These are phyloP conservation scores for Solanum hybrid DNA, from an alignment of 305 asterid species.

Conservation along the genomic window DNA sequence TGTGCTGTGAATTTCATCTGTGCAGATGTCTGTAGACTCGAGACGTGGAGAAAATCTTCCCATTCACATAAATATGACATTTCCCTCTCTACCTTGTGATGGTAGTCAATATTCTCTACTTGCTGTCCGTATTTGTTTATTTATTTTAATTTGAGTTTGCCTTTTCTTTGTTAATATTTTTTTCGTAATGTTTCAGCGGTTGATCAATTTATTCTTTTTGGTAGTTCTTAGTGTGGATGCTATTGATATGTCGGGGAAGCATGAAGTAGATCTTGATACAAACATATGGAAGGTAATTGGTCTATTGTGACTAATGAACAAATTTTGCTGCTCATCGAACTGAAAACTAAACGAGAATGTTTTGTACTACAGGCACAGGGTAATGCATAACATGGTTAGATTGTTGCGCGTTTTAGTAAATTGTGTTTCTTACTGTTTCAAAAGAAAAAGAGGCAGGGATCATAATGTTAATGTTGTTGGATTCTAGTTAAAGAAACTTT, in stretches of 20 bases:
- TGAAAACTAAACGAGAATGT: not conserved
- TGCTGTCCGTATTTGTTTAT: not conserved
- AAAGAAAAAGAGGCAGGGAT: not conserved
- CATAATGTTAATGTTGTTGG: not conserved
- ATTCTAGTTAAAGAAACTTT: not conserved
- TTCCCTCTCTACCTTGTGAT: constrained; percentile 96
- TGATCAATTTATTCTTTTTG: constrained; percentile 12
- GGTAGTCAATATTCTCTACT: constrained; percentile 36
- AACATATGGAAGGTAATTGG: constrained; percentile 88
- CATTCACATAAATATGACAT: constrained; percentile 89
- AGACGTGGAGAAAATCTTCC: constrained; percentile 97
- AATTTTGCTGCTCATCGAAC: not conserved
- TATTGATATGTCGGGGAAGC: constrained; percentile 97
- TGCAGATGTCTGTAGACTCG: constrained; percentile 91
- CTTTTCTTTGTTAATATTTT: constrained; percentile 8
- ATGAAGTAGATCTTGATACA: constrained; percentile 99
- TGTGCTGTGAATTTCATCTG: constrained; percentile 1
- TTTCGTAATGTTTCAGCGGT: not conserved
- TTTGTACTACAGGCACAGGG: not conserved
- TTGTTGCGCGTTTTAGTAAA: not conserved
- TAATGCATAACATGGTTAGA: not conserved
- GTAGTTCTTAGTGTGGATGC: constrained; percentile 95
- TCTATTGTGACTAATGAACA: not conserved
- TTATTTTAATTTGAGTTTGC: not conserved
- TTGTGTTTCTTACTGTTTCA: not conserved